phyloP scores from a whole-genome alignment of 1,284 basidiomycete species.

The Fomes fomentarius region DNA sequence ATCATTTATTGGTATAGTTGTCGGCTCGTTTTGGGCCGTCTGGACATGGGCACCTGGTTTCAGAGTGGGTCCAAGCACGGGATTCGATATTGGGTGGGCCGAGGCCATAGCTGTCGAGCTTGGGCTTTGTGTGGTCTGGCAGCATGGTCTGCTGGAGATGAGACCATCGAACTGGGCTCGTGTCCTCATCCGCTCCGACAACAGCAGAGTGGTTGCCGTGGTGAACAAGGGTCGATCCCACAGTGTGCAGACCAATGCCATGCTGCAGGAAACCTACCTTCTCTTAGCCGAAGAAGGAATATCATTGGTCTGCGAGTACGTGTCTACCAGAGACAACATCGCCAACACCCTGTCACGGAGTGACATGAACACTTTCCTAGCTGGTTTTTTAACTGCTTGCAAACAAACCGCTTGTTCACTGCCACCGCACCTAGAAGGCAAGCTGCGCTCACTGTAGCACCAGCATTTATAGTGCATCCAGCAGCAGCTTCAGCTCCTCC shows the following conservation, averaged over 20 bases:
- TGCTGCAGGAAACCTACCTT: constrained; percentile 34
- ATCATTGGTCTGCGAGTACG: constrained; percentile 21
- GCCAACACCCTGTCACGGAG: constrained; percentile 39
- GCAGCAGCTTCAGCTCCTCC: background rate
- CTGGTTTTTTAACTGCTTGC: constrained; percentile 29
- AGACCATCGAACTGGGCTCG: constrained; percentile 1
- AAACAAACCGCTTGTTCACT: constrained; percentile 12
- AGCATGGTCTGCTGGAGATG: constrained; percentile 11
- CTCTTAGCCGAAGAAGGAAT: constrained; percentile 25
- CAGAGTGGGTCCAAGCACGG: constrained; percentile 30
- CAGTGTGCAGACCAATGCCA: constrained; percentile 31
- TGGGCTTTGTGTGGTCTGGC: constrained; percentile 28
- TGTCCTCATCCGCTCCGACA: constrained; percentile 32
- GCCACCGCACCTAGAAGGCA: constrained; percentile 25
- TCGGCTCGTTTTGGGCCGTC: constrained; percentile 33
- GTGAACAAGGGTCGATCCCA: constrained; percentile 36
- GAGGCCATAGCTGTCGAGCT: constrained; percentile 41
- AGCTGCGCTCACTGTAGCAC: constrained; percentile 22
- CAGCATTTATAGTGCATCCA: constrained; percentile 10
- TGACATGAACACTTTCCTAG: constrained; percentile 33
- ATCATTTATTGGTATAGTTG: constrained; percentile 40
- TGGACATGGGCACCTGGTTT: constrained; percentile 38
- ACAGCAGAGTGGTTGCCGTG: constrained; percentile 33
- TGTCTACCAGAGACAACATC: constrained; percentile 34
- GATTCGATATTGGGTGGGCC: constrained; percentile 41